Evolutionary conservation across 2,329 filamentous ascomycete genomes (phyloP), one percentile per base, ranked within the genome.

Genomic region (Pseudophaeomoniella oleicola): DNA sequence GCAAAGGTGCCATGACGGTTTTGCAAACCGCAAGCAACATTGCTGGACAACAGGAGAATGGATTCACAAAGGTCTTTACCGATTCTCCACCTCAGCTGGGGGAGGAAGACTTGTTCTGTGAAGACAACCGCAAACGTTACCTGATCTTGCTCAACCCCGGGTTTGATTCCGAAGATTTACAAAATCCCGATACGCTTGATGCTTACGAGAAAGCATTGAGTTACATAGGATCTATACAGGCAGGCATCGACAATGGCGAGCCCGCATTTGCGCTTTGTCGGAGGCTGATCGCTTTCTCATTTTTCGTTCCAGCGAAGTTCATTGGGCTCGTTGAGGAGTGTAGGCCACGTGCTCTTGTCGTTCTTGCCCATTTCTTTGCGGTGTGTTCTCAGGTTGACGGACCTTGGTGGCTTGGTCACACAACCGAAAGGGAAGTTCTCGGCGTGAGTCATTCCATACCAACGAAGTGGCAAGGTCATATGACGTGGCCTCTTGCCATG

Each of bases 321-420:
- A 46, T 51, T 11, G 47, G 53, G 22, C 45, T 52, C 34, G 43
- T 56, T 19, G 40, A 44, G 19, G 47, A 51, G 36, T 36, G 44
- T 9, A 40, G 46, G 27, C 52, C 52, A 10, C 45, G 51, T 16
- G 52, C 53, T 11, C 33, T 55, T 27, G 50, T 55, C 6, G 46
- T 49, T 1, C 40, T 56, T 30, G 51, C 52, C 3, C 49, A 53
- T 37, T 53, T 49, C 42, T 55, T 56, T 37, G 51, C 47, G 12
- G 44, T 54, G 9, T 42, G 50, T 15, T 49, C 43, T n/a, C 45
- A 45, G 4, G 46, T 49, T 4, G 44, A 49, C 16, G 45, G 43
- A 16, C 40, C 50, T 15, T 50, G 51, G 41, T 54, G 50, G 42
- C 41, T 51, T 19, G 48, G 50, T 3, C 46, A 50, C 13, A 46